A percentile compares a stretch with the other conserved stretches of the same genome.
phyloP scores from a whole-genome alignment of 345 rosid species.

The Capsella bursapastoris region DNA sequence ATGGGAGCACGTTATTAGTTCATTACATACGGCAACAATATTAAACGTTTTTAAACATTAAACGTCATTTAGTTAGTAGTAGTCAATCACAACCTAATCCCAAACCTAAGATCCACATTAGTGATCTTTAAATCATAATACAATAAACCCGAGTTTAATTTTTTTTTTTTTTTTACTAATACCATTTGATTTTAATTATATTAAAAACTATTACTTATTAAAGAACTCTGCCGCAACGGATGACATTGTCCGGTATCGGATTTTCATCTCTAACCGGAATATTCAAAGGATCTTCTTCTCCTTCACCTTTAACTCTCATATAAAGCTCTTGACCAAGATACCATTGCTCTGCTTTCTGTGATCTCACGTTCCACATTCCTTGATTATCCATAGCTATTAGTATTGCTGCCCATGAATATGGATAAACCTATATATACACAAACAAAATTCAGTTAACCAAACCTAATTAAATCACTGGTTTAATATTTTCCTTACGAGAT shows the following conservation, averaged over 20 bases:
- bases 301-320: constrained; percentile 66
- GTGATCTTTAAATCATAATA: no score
- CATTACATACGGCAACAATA: no score
- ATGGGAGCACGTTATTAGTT: constrained; percentile 22
- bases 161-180: background rate
- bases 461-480: background rate
- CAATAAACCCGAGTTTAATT: no score
- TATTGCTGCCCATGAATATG: constrained; percentile 68
- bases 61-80: no score
- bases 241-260: constrained; percentile 63
- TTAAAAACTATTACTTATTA: background rate
- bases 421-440: constrained; percentile 53
- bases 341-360: constrained; percentile 73
- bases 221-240: constrained; percentile 58
- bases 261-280: constrained; percentile 49
- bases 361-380: constrained; percentile 95
- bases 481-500: background rate
- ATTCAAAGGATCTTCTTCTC: constrained; percentile 55
- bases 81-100: no score
- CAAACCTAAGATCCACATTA: no score
- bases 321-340: constrained; percentile 79
- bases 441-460: background rate
- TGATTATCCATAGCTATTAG: constrained; percentile 77
- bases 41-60: no score
- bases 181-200: background rate